phyloP scores from a whole-genome alignment of 2,329 filamentous ascomycete genomes.

The Colletotrichum sp. region DNA sequence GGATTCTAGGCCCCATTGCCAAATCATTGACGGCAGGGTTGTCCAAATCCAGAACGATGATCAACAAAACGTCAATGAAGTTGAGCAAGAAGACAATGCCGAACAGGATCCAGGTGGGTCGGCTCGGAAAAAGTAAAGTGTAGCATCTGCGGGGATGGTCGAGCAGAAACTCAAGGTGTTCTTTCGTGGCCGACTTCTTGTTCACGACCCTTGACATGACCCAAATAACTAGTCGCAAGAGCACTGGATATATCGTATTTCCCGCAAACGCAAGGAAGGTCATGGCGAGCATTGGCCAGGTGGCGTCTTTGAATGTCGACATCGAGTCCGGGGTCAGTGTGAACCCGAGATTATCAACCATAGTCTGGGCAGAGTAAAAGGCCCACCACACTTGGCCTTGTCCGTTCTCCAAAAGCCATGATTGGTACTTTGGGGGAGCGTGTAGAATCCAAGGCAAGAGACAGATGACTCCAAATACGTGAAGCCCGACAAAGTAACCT shows the following conservation, averaged over 20 bases:
- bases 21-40: slow-evolving; percentile 54
- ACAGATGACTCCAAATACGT: slow-evolving; percentile 51
- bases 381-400: slow-evolving; percentile 54
- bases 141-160: slow-evolving; percentile 68
- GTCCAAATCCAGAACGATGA: slow-evolving; percentile 54
- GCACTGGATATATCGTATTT: slow-evolving; percentile 61
- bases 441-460: slow-evolving; percentile 52
- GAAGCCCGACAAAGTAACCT: slow-evolving; percentile 51
- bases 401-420: slow-evolving; percentile 42
- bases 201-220: slow-evolving; percentile 51
- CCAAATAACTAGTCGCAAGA: slow-evolving; percentile 65
- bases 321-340: slow-evolving; percentile 61
- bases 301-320: slow-evolving; percentile 50
- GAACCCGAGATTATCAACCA: slow-evolving; percentile 57
- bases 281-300: slow-evolving; percentile 50
- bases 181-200: slow-evolving; percentile 38
- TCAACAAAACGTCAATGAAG: slow-evolving; percentile 58
- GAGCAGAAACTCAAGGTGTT: slow-evolving; percentile 60
- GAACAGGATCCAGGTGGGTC: slow-evolving; percentile 64
- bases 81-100: slow-evolving; percentile 56
- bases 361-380: slow-evolving; percentile 55
- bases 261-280: slow-evolving; percentile 54
- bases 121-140: slow-evolving; percentile 64
- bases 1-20: slow-evolving; percentile 48
- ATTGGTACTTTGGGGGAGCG: slow-evolving; percentile 41